phyloP scores from a whole-genome alignment of 139 green algal genomes.

The Limnomonas spitsbergensis region DNA sequence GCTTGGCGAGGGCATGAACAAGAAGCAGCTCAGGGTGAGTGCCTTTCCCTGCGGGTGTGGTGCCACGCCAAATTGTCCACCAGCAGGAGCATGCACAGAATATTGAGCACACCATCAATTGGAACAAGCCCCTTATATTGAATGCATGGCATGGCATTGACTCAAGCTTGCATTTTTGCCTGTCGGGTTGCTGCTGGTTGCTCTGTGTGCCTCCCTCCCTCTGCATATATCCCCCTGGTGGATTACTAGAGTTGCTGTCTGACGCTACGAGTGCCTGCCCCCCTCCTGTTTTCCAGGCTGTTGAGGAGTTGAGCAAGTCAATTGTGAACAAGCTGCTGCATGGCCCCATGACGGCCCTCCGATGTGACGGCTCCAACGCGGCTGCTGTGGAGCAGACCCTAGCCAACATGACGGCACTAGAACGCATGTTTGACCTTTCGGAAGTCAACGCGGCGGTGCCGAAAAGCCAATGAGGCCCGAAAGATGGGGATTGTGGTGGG shows the following conservation, averaged over 20 bases:
- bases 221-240: neutral
- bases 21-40: conserved; percentile 98
- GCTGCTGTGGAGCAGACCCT: conserved; percentile 86
- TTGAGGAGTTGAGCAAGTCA: conserved; percentile 90
- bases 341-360: conserved; percentile 94
- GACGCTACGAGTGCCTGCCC: no score
- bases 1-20: conserved; percentile 87
- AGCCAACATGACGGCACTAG: conserved; percentile 96
- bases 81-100: no score
- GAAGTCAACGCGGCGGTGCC: conserved; percentile 20
- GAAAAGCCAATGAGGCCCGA: no score
- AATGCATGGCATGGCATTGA: no score
- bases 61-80: no score
- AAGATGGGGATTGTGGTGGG: no score
- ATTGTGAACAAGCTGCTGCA: conserved; percentile 99
- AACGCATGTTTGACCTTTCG: conserved; percentile 96
- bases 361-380: conserved; percentile 86
- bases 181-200: no score
- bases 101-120: no score
- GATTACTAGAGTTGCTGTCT: neutral
- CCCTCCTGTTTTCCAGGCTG: conserved; percentile 45
- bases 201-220: no score
- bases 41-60: no score
- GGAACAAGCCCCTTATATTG: no score
- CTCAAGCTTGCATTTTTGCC: no score